A percentile compares a stretch with the other conserved stretches of the same genome.
phyloP scores from a whole-genome alignment of 1,139 yeast genomes.

The Hansenula lynferdii region DNA sequence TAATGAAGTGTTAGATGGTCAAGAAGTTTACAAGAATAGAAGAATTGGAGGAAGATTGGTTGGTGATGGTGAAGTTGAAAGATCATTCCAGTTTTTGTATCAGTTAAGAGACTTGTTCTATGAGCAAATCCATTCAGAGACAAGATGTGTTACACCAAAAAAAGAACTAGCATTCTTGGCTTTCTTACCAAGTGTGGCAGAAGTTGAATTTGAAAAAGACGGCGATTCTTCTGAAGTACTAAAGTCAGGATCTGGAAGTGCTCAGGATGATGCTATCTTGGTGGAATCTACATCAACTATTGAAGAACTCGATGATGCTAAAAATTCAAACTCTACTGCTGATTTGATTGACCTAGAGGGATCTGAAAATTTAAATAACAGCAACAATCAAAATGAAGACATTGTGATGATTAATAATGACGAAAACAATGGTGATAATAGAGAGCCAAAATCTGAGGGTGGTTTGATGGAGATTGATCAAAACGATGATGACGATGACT shows the following conservation, averaged over 20 bases:
- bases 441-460: constrained; percentile 7
- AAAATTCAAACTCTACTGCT: no score
- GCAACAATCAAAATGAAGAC: constrained; percentile 10
- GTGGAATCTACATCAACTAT: constrained; percentile 1
- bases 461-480: not conserved
- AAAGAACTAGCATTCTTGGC: constrained; percentile 86
- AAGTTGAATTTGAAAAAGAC: constrained; percentile 47
- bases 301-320: not conserved
- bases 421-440: constrained; percentile 6
- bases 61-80: constrained; percentile 62
- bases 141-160: constrained; percentile 72
- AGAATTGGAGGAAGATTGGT: constrained; percentile 86
- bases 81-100: constrained; percentile 78
- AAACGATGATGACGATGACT: not conserved
- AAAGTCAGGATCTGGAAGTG: constrained; percentile 2
- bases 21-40: constrained; percentile 34
- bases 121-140: constrained; percentile 60
- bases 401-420: constrained; percentile 15
- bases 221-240: not conserved
- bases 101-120: constrained; percentile 64
- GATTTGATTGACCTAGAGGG: constrained; percentile 6
- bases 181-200: constrained; percentile 68
- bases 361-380: not conserved
- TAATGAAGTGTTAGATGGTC: constrained; percentile 22
- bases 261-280: constrained; percentile 5